Conservation (phyloP, 2,329 filamentous ascomycete genomes). For the Sporothrix mexicana region DNA sequence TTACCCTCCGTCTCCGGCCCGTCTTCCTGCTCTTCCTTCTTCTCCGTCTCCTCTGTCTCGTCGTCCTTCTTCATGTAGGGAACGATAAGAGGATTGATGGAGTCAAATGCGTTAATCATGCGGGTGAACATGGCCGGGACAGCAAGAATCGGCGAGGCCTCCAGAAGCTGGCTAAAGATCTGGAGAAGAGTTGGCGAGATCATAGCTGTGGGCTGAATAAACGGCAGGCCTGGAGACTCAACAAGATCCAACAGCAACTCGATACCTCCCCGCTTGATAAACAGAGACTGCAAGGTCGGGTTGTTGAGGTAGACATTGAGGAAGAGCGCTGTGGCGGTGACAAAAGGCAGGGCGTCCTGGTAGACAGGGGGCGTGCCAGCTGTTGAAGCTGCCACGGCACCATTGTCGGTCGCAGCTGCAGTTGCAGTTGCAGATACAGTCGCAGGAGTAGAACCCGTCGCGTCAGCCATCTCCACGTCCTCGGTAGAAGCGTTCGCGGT, state of each 20-base stretch:
- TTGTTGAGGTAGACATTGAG: slow-evolving; percentile 77
- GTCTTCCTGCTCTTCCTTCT: not conserved
- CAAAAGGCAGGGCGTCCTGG: slow-evolving; percentile 66
- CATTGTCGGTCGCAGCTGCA: not conserved
- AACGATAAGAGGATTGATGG: slow-evolving; percentile 68
- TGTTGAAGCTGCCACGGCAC: slow-evolving; percentile 25
- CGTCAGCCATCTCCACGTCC: slow-evolving; percentile 73
- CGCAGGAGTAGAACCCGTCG: not conserved
- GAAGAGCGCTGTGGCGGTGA: slow-evolving; percentile 79
- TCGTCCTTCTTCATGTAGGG: slow-evolving; percentile 44
- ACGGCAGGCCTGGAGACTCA: slow-evolving; percentile 79
- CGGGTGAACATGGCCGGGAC: slow-evolving; percentile 81
- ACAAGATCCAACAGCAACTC: slow-evolving; percentile 85
- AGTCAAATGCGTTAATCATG: slow-evolving; percentile 70
- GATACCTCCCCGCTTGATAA: slow-evolving; percentile 79
- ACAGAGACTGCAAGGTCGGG: slow-evolving; percentile 70
- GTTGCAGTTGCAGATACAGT: not conserved
- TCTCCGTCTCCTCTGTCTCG: not conserved
- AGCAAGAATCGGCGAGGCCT: slow-evolving; percentile 78
- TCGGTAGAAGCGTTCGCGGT: slow-evolving; percentile 43
- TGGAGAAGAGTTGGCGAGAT: slow-evolving; percentile 73
- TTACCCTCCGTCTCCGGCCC: not conserved
- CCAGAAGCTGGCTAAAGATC: slow-evolving; percentile 78
- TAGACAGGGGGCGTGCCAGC: slow-evolving; percentile 37
- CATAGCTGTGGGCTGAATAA: slow-evolving; percentile 70